Evolutionary conservation across 2,329 filamentous ascomycete genomes (phyloP).

Genomic region (Ophiostoma pallidulum): DNA sequence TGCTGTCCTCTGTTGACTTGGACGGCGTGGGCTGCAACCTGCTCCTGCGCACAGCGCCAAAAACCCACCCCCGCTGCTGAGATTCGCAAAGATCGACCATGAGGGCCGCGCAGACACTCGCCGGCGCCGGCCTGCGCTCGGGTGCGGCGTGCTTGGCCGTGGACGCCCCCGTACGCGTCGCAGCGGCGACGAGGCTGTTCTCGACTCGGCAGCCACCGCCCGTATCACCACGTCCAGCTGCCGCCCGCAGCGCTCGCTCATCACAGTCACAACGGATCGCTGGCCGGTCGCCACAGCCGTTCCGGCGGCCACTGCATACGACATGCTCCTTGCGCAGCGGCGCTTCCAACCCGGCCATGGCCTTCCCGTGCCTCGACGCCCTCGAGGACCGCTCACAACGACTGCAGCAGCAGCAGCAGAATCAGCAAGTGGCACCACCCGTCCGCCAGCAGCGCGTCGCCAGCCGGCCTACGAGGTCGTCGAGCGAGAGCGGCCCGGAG

Average conservation of each 20-base stretch:
- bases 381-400: conserved; percentile 59
- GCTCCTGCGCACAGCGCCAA: no score
- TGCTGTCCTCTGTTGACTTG: no score
- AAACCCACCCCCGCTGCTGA: no score
- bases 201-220: no score
- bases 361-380: conserved; percentile 83
- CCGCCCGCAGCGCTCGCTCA: no score
- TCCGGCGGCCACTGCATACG: conserved; percentile 17
- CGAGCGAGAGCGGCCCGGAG: conserved; percentile 66
- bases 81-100: no score
- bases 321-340: conserved; percentile 23
- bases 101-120: conserved; percentile 2
- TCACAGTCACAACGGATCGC: background rate
- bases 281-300: background rate
- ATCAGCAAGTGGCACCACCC: no score
- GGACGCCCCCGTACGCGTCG: background rate
- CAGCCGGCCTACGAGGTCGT: background rate
- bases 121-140: background rate
- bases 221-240: no score
- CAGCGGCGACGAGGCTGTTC: background rate
- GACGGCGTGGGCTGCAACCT: no score
- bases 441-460: background rate
- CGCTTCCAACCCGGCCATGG: conserved; percentile 73
- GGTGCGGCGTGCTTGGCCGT: background rate
- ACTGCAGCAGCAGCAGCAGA: background rate